Base-by-base conservation (phyloP, 192 early-diverging fungal species). In the Coemansia sp. region DNA sequence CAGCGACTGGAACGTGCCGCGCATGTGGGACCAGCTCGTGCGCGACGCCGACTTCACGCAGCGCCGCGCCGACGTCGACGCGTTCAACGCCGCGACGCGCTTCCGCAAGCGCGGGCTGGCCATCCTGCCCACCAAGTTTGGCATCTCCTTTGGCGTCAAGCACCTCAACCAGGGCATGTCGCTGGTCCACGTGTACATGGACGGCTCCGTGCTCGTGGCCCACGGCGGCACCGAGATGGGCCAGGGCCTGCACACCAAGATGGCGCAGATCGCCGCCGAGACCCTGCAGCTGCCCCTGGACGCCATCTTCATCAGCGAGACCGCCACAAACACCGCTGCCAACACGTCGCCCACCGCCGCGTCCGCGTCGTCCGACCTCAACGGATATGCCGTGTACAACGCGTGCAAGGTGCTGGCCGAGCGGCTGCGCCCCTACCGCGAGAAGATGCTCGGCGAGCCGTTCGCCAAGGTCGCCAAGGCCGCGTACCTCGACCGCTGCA, bases 161-260 rank as follows among this genome's bases (percentile, higher is more conserved):
- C 84, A 81, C 52, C 71, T 91, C 7, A 95, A 95, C 75, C 93
- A 95, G 64, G 93, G 89, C 19, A 88, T 86, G 58, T 86, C 91
- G 11, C 77, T 93, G 30, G 88, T 95, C 6, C 92, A 92, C 52
- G 81, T 95, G 10, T 95, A 95, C 67, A 83, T 77, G 35, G 93
- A 95, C 58, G 93, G 93, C 1, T 89, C 89, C 0, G 87, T 95
- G 27, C 84, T 91, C 11, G 72, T 95, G 2, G 82, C 86, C 9
- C 92, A 93, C 67, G 92, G 89, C 60, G 90, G 90, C 33, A 88
- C 89, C n/a, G 91, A 95, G 61, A 92, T 95, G 91, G 93, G 93
- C 35, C 93, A 95, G 69, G 93, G 93, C 7, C 65, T 95, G 58
- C 88, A 93, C 60, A 95, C 92, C 14, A 95, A 95, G 77, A 89